Conservation (phyloP, 1,139 yeast species). For the Entelexis sorbosivorans region DNA sequence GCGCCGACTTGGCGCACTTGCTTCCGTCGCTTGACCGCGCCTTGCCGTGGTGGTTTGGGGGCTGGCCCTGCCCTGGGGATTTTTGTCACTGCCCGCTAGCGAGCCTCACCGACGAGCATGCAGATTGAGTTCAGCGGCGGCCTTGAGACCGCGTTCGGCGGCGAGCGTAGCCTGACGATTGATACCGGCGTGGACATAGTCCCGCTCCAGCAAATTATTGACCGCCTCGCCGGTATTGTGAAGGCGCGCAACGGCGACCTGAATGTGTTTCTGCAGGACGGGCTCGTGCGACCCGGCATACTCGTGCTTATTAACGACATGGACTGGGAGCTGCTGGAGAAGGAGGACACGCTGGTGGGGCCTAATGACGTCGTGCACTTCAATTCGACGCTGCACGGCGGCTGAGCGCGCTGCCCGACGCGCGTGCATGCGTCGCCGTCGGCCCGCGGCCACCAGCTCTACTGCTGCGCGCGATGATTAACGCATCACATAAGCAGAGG, state of each 20-base stretch:
- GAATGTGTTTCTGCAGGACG: slow-evolving; percentile 74
- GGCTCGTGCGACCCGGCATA: slow-evolving; percentile 71
- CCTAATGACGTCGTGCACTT: slow-evolving; percentile 71
- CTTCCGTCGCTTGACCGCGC: too few species aligned
- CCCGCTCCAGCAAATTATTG: slow-evolving; percentile 43
- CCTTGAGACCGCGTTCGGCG: slow-evolving; percentile 51
- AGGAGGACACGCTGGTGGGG: slow-evolving; percentile 64
- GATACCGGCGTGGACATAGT: slow-evolving; percentile 37
- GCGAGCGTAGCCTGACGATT: slow-evolving; percentile 39
- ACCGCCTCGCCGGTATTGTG: slow-evolving; percentile 26
- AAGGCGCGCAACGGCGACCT: slow-evolving; percentile 34
- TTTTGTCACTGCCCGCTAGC: too few species aligned
- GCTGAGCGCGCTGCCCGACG: slow-evolving; percentile 34
- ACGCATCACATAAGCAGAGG: background rate
- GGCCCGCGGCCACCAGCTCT: background rate
- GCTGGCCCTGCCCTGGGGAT: background rate
- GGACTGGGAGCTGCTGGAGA: slow-evolving; percentile 95
- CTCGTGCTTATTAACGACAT: slow-evolving; percentile 84
- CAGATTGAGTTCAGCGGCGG: slow-evolving; percentile 45
- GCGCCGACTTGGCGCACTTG: too few species aligned
- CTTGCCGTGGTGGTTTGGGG: too few species aligned
- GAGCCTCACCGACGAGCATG: slow-evolving; percentile 9
- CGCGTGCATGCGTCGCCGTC: background rate
- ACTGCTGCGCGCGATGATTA: too few species aligned
- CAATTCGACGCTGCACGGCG: slow-evolving; percentile 92